Conservation (phyloP, 169 alveolate genomes). For the Besnoitia besnoiti region DNA sequence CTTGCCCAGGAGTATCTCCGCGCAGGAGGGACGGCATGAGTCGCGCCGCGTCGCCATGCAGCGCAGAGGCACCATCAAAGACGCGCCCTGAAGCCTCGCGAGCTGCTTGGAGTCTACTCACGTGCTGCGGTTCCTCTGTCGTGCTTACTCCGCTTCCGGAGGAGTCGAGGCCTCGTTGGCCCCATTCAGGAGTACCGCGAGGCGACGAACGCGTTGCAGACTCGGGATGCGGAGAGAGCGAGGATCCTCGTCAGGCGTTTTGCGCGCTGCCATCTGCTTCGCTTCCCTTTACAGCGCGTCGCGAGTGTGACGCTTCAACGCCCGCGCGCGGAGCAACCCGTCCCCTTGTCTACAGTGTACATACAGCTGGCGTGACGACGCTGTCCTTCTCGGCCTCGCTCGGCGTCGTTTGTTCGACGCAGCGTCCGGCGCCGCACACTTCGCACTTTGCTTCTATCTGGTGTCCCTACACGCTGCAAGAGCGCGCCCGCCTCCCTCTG, state of each 20-base stretch:
- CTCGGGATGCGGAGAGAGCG: no score
- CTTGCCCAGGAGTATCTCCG: background rate
- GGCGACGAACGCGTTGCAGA: no score
- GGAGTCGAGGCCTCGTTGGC: no score
- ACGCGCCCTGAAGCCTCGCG: no score
- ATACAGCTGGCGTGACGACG: slow-evolving; percentile 11
- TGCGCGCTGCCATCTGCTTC: no score
- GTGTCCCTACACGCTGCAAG: slow-evolving; percentile 27
- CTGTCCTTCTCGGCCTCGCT: background rate
- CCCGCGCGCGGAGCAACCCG: no score
- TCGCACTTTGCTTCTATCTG: slow-evolving; percentile 1
- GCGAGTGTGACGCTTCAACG: no score
- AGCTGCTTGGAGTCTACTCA: background rate
- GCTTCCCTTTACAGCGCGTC: no score
- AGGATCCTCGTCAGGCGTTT: no score
- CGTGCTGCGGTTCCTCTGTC: background rate
- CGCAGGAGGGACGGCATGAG: background rate
- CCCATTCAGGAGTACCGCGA: no score
- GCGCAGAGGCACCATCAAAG: no score
- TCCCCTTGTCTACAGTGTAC: background rate
- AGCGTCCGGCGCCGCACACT: background rate
- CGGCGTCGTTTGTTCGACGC: background rate
- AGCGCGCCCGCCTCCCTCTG: slow-evolving; percentile 13
- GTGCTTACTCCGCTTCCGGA: background rate
- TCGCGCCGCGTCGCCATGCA: no score